Evolutionary conservation across 2,329 filamentous ascomycete species (phyloP), one percentile per base, ranked within the genome.

Genomic region (Diaporthe ampelina): DNA sequence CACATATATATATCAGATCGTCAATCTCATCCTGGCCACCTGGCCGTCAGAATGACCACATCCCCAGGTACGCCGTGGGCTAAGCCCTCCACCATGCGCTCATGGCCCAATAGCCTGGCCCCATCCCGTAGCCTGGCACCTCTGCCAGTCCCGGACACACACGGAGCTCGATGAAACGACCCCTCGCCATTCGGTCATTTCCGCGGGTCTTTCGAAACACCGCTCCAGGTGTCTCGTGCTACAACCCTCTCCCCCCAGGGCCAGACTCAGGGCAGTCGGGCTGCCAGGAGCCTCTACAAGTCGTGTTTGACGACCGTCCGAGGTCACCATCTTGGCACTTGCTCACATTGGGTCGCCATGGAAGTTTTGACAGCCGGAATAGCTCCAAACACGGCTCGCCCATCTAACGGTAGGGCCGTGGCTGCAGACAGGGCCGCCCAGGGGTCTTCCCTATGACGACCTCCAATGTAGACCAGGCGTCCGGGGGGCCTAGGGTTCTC

Each of bases 361-460:
- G 58, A 32, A 67, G 17, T 57, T 72, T 74, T 68, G 68, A 74
- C 73, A 74, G 68, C 73, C 40, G 68, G 58, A 35, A 68, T 68
- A 45, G 63, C 63, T 54, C 48, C 63, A 68, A 54, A 68, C 63
- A 40, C 63, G 63, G 63, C 52, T 29, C 40, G 63, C 48, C 63
- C n/a, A 54, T 40, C 48, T 40, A 40, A 40, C 63, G 15, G 63
- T 68, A 68, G 61, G 63, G 48, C 63, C 63, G 29, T 52, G 63
- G 63, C 61, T 24, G 61, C 61, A 67, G 43, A 17, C 61, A 67
- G 6, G 63, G 37, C 29, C 24, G 13, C 32, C 17, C 63, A 52
- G 45, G 45, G 63, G 45, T 67, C 15, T 40, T 52, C 63, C 63
- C 63, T 67, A 67, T 40, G 63, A 68, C 63, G 13, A 29, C 48